These are phyloP conservation scores for Phytophthora pluvialis DNA, from an alignment of 352 stramenopile genomes.

Conservation along the genomic window DNA sequence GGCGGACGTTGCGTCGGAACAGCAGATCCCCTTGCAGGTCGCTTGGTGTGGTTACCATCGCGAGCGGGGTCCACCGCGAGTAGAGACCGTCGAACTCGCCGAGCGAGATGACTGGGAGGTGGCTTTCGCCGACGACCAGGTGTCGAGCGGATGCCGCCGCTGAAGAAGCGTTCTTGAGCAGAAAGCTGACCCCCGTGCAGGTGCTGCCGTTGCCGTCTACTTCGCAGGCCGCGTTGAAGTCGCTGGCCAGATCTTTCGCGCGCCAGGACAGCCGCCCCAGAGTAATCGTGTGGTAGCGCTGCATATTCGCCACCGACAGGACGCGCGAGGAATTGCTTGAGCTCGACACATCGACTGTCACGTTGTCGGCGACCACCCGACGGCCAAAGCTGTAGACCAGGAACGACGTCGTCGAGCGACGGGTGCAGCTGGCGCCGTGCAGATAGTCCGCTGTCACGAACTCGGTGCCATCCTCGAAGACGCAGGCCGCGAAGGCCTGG, in stretches of 20 bases:
- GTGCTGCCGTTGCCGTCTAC: conserved; percentile 2
- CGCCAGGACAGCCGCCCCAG: conserved; percentile 49
- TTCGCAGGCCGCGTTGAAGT: conserved; percentile 49
- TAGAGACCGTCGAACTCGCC: conserved; percentile 45
- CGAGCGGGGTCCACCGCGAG: conserved; percentile 50
- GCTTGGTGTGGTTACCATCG: conserved; percentile 39
- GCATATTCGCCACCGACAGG: conserved; percentile 44
- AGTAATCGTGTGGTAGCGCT: conserved; percentile 54
- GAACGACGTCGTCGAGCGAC: conserved; percentile 44
- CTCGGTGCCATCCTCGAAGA: conserved; percentile 37
- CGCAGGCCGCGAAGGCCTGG: conserved; percentile 45
- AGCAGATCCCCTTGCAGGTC: conserved; percentile 46
- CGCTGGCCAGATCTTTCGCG: conserved; percentile 39
- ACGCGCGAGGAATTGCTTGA: conserved; percentile 21
- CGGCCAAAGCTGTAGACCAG: conserved; percentile 54
- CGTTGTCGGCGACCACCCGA: conserved; percentile 44
- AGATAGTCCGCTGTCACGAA: conserved; percentile 40
- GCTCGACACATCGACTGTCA: conserved; percentile 27
- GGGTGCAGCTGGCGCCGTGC: conserved; percentile 32
- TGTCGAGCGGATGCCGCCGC: conserved; percentile 20
- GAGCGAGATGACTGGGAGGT: conserved; percentile 39
- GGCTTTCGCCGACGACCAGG: conserved; percentile 47
- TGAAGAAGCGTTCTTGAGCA: conserved; percentile 23
- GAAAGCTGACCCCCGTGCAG: conserved; percentile 49
- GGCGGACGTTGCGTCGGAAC: conserved; percentile 35